A percentile compares a stretch with the other conserved stretches of the same genome.
Conservation (phyloP, 345 rosid genomes). For the Eutrema heterophyllum region DNA sequence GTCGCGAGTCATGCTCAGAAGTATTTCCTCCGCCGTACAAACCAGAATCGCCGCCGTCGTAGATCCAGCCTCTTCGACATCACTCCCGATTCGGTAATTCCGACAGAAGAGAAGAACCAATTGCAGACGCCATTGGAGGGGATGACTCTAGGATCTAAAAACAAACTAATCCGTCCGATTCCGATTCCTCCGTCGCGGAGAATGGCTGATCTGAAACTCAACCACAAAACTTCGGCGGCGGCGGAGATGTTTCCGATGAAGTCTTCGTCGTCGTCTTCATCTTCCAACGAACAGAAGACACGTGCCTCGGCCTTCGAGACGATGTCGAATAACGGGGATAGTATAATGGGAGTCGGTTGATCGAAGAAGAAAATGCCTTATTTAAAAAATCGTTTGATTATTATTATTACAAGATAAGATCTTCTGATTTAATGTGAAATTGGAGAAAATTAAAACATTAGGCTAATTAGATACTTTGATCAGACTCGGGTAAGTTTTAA, state of each 20-base stretch:
- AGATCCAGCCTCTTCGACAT: constrained; percentile 74
- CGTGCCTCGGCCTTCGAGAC: constrained; percentile 42
- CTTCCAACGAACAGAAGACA: constrained; percentile 45
- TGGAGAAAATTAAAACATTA: background rate
- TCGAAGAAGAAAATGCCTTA: constrained; percentile 16
- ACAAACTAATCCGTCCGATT: constrained; percentile 43
- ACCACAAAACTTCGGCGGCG: constrained; percentile 16
- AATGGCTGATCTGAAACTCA: constrained; percentile 63
- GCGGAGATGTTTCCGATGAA: constrained; percentile 28
- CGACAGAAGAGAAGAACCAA: constrained; percentile 7
- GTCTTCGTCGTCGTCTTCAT: constrained; percentile 28
- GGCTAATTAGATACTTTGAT: constrained; percentile 19
- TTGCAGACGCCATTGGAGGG: constrained; percentile 19
- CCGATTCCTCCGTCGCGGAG: constrained; percentile 55
- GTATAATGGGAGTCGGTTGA: constrained; percentile 69
- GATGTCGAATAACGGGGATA: constrained; percentile 56
- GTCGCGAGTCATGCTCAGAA: constrained; percentile 89
- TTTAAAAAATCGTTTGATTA: background rate
- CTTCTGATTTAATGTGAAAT: background rate
- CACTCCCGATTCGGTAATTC: constrained; percentile 47
- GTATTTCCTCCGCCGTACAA: constrained; percentile 62
- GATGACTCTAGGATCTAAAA: constrained; percentile 28
- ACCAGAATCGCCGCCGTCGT: constrained; percentile 65
- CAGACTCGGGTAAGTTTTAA: background rate
- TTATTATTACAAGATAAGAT: background rate